A percentile compares a stretch with the other conserved stretches of the same genome.
These are phyloP conservation scores for Crithidia fasciculata DNA, from an alignment of 208 protist species.

Conservation along the genomic window DNA sequence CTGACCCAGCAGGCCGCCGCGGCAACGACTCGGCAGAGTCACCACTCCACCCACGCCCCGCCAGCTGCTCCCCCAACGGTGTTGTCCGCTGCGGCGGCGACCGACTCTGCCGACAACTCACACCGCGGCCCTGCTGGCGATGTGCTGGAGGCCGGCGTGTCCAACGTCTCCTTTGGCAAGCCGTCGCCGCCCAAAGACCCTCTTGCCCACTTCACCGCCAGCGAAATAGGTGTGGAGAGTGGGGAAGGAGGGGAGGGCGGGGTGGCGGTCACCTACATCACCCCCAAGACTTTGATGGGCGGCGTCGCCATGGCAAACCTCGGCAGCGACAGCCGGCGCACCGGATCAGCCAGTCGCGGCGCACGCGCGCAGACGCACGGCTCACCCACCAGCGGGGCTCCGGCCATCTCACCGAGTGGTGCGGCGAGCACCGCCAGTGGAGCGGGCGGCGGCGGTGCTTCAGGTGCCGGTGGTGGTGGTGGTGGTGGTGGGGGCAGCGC, in stretches of 20 bases:
- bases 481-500: slow-evolving; percentile 11
- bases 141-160: background rate
- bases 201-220: slow-evolving; percentile 12
- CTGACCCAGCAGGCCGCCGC: background rate
- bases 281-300: slow-evolving; percentile 28
- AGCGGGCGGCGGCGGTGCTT: slow-evolving; percentile 1
- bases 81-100: background rate
- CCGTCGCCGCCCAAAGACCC: slow-evolving; percentile 13
- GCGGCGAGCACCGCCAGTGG: background rate
- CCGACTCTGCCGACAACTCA: slow-evolving; percentile 5
- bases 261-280: slow-evolving; percentile 28
- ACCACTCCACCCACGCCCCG: slow-evolving; percentile 9
- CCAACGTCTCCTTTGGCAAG: slow-evolving; percentile 1
- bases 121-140: background rate
- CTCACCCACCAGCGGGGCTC: background rate
- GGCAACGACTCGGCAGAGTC: background rate
- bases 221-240: slow-evolving; percentile 30
- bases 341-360: slow-evolving; percentile 17
- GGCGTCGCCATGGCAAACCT: background rate
- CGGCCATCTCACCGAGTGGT: background rate
- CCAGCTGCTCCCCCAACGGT: background rate
- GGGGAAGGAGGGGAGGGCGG: slow-evolving; percentile 23
- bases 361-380: slow-evolving; percentile 9
- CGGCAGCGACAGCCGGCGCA: slow-evolving; percentile 9
- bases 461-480: background rate